Evolutionary conservation across 176 grass and related monocot species (phyloP).

Genomic region (Olyra latifolia): DNA sequence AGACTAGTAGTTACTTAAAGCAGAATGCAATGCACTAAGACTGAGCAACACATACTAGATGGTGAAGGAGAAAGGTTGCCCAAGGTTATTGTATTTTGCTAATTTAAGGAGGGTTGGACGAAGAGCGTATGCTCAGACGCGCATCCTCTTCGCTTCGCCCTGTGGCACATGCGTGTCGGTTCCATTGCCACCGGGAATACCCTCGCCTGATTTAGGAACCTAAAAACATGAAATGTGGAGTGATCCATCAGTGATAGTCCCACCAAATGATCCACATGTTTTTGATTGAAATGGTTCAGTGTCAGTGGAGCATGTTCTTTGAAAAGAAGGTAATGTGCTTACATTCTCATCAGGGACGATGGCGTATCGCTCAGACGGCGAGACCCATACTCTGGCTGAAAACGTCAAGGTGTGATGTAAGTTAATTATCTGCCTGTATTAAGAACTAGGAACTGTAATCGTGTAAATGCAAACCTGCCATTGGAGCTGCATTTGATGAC

Average conservation of each 20-base stretch:
- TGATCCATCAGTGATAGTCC: slow-evolving; percentile 2
- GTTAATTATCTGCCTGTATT: neutral
- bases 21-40: neutral
- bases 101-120: neutral
- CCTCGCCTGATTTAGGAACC: slow-evolving; percentile 26
- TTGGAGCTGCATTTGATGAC: slow-evolving; percentile 51
- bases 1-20: neutral
- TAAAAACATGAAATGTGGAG: slow-evolving; percentile 27
- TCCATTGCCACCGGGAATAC: slow-evolving; percentile 43
- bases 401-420: neutral
- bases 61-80: neutral
- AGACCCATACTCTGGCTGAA: slow-evolving; percentile 68
- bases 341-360: slow-evolving; percentile 79
- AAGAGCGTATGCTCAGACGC: slow-evolving; percentile 38
- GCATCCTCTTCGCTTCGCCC: slow-evolving; percentile 63
- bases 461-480: slow-evolving; percentile 45
- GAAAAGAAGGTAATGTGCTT: slow-evolving; percentile 24
- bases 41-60: neutral
- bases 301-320: neutral
- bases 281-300: neutral
- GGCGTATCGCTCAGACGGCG: slow-evolving; percentile 68
- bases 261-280: neutral
- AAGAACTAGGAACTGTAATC: neutral
- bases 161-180: slow-evolving; percentile 41
- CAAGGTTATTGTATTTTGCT: slow-evolving; percentile 19